Conservation (phyloP, 441 rosid species). For the Euphorbia corollata region DNA sequence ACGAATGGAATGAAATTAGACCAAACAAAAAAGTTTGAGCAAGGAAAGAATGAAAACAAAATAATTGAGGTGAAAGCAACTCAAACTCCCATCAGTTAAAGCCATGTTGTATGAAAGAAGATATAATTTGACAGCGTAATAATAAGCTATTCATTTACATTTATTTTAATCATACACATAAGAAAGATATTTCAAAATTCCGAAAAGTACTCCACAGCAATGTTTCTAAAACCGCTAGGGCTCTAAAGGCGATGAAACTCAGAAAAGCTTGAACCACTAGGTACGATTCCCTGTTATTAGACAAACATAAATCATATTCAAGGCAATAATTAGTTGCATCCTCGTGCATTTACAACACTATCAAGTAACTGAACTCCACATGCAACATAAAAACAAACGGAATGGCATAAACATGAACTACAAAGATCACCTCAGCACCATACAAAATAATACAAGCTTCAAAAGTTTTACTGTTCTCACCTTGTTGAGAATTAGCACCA, state of each 20-base stretch:
- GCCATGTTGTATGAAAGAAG: not conserved
- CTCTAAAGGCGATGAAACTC: no score
- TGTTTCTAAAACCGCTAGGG: no score
- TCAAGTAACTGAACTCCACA: not conserved
- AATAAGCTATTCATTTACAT: not conserved
- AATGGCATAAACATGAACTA: not conserved
- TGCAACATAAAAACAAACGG: not conserved
- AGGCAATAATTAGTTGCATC: not conserved
- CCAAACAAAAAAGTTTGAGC: not conserved
- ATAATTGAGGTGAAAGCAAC: not conserved
- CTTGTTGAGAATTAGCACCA: slow-evolving; percentile 40
- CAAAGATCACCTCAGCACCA: not conserved
- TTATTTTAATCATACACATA: not conserved
- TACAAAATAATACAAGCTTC: slow-evolving; percentile 7
- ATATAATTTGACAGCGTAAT: not conserved
- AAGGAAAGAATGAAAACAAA: not conserved
- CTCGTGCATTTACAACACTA: not conserved
- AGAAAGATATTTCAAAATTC: not conserved
- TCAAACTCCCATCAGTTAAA: not conserved
- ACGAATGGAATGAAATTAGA: not conserved
- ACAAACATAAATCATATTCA: not conserved
- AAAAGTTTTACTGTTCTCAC: slow-evolving; percentile 22
- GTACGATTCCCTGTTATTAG: not conserved
- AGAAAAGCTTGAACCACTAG: no score
- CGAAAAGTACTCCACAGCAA: not conserved